Evolutionary conservation across 2,329 filamentous ascomycete species (phyloP), one percentile per base, ranked within the genome.

Genomic region (Lachnellula cervina): DNA sequence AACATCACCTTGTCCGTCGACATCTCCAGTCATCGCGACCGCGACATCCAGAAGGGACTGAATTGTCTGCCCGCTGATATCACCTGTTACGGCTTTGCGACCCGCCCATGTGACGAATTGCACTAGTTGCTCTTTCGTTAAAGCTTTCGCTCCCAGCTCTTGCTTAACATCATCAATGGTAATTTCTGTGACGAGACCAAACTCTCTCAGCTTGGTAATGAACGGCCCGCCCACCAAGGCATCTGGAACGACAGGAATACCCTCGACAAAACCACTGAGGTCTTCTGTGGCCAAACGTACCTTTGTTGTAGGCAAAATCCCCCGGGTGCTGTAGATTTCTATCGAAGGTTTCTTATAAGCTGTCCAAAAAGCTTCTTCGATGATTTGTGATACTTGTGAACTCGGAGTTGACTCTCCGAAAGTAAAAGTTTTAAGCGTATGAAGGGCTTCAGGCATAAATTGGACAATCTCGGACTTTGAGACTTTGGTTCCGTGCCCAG

Each of bases 301-400:
- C 63, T 88, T 81, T 13, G 88, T 83, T 37, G 89, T 95, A n/a
- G 88, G 83, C 52, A 97, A 77, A 6, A 99, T 86, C 54, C 95
- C 95, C 56, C 87, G 84, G 19, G 88, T 96, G 1, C 92, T 97
- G 62, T 95, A 85, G 6, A 97, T 81, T 66, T 97, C 92, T 55
- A 97, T 90, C 0, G 83, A 87, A 2, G 90, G 84, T 60, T 87
- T 87, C 68, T 84, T 87, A 67, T 89, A 94, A 60, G 90, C 92
- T 37, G 85, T 95, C 94, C 94, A 99, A 69, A 99, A 99, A 0
- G 91, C 89, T 72, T 97, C 90, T 67, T 97, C 92, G 52, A 99
- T 90, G 59, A 90, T 87, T 67, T 90, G 84, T 0, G 91, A 90
- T 19, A 97, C 88, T 58, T 89, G 81, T 0, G 81, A 81, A 59